A percentile compares a stretch with the other conserved stretches of the same genome.
These are phyloP conservation scores for Talaromyces sp. DNA, from an alignment of 2,329 filamentous ascomycete genomes.

Conservation along the genomic window DNA sequence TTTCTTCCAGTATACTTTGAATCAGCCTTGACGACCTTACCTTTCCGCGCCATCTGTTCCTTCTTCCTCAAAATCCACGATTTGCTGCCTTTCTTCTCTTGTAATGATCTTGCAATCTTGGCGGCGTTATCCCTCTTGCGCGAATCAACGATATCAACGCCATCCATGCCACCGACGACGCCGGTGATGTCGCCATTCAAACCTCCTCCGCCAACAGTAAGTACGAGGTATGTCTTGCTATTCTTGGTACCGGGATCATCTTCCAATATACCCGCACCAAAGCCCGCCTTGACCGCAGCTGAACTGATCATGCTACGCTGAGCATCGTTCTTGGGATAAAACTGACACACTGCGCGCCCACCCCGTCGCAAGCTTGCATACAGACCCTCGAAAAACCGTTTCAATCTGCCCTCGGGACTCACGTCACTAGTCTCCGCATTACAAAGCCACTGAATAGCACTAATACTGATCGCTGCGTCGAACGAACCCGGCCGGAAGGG, in stretches of 20 bases:
- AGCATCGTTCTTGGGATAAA: conserved; percentile 93
- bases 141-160: conserved; percentile 75
- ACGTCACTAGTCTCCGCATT: conserved; percentile 90
- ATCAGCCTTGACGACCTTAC: conserved; percentile 86
- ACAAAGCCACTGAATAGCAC: conserved; percentile 97
- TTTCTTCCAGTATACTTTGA: conserved; percentile 95
- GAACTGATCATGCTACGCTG: conserved; percentile 90
- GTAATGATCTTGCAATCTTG: conserved; percentile 47
- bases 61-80: conserved; percentile 64
- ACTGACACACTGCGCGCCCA: conserved; percentile 90
- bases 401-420: conserved; percentile 71
- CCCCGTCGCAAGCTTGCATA: conserved; percentile 82
- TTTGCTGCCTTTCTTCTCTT: conserved; percentile 50
- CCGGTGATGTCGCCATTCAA: conserved; percentile 75
- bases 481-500: conserved; percentile 91
- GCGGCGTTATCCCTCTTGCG: conserved; percentile 51
- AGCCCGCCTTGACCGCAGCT: conserved; percentile 89
- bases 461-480: conserved; percentile 92
- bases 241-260: conserved; percentile 97
- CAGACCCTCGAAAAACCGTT: conserved; percentile 86
- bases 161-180: conserved; percentile 84
- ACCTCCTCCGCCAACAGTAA: conserved; percentile 79
- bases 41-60: conserved; percentile 89
- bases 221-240: conserved; percentile 89
- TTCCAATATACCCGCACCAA: conserved; percentile 90